Evolutionary conservation across 208 protist genomes (phyloP).

Genomic region (Trichomonas vaginalis): DNA sequence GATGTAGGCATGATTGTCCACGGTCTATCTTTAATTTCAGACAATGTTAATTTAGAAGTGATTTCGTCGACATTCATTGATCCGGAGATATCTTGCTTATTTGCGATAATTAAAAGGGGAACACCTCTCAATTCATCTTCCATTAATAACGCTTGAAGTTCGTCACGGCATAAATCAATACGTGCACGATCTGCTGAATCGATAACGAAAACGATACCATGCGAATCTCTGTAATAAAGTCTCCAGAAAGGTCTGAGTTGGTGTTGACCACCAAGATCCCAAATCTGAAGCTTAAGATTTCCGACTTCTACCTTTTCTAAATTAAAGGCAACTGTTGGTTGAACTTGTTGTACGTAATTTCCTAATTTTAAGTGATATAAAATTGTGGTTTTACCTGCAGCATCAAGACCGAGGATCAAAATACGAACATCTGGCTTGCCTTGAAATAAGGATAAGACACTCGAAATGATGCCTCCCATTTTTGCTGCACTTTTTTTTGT

Average conservation of each 20-base stretch:
- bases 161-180: conserved; percentile 36
- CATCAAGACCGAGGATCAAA: background rate
- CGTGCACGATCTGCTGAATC: conserved; percentile 74
- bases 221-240: conserved; percentile 76
- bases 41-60: conserved; percentile 7
- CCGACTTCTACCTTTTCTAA: background rate
- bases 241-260: conserved; percentile 75
- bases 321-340: conserved; percentile 2
- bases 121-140: conserved; percentile 19
- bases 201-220: conserved; percentile 84
- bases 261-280: conserved; percentile 71
- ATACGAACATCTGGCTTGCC: background rate
- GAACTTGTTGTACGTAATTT: background rate
- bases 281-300: background rate
- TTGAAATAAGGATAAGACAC: background rate
- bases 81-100: conserved; percentile 36
- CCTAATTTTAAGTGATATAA: background rate
- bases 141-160: background rate
- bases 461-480: background rate
- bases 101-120: conserved; percentile 30
- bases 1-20: background rate
- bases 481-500: background rate
- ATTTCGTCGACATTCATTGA: conserved; percentile 30
- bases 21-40: background rate
- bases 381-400: conserved; percentile 8